These are phyloP conservation scores for Exsudoporus frostii DNA, from an alignment of 768 basidiomycete genomes.

Conservation along the genomic window DNA sequence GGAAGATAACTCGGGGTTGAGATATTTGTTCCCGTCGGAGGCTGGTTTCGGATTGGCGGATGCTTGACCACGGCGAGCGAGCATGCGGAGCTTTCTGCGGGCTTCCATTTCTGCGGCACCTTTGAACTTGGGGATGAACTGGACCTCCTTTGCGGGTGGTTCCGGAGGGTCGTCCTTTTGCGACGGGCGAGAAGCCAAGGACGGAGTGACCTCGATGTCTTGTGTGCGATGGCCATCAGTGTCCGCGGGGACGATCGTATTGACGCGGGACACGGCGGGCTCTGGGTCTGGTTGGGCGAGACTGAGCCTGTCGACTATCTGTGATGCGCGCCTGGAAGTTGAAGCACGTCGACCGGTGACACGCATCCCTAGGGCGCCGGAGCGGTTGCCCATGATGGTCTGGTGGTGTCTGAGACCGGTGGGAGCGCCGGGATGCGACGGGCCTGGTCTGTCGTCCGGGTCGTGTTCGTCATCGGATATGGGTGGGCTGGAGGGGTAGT, in stretches of 20 bases:
- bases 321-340: constrained; percentile 48
- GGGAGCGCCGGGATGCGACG: not conserved
- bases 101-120: constrained; percentile 87
- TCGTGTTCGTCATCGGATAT: constrained; percentile 68
- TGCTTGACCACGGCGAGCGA: constrained; percentile 49
- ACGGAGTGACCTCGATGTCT: constrained; percentile 5
- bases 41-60: constrained; percentile 25
- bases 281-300: constrained; percentile 5
- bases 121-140: constrained; percentile 76
- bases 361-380: constrained; percentile 74
- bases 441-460: constrained; percentile 22
- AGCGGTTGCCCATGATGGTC: constrained; percentile 78
- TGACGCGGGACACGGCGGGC: constrained; percentile 10
- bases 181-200: not conserved
- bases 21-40: constrained; percentile 32
- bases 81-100: constrained; percentile 61
- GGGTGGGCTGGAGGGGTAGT: constrained; percentile 64
- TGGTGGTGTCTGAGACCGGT: constrained; percentile 63
- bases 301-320: constrained; percentile 1
- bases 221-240: constrained; percentile 6
- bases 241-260: constrained; percentile 7
- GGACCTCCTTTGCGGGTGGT: constrained; percentile 49
- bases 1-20: constrained; percentile 48
- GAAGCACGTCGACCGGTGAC: constrained; percentile 63
- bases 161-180: constrained; percentile 19